Conservation (phyloP, 2,329 filamentous ascomycete genomes). For the Cladophialophora bantiana region DNA sequence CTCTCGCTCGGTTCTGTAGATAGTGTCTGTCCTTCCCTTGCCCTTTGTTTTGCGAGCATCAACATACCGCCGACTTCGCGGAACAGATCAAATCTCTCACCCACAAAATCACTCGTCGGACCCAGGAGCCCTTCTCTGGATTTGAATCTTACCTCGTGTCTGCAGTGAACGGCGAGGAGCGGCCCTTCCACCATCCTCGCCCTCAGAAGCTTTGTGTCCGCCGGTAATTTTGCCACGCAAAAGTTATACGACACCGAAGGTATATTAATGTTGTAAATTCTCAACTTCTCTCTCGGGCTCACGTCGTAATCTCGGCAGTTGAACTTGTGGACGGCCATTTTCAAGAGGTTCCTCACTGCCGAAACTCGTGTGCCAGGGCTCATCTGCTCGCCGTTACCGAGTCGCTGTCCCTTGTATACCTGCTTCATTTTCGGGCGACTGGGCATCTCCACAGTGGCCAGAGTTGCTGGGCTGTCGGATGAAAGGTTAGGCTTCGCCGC, state of each 20-base stretch:
- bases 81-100: constrained; percentile 60
- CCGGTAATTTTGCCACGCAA: constrained; percentile 60
- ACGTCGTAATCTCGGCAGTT: constrained; percentile 59
- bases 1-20: constrained; percentile 58
- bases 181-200: constrained; percentile 66
- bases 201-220: constrained; percentile 60
- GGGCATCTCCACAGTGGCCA: constrained; percentile 30
- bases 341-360: constrained; percentile 62
- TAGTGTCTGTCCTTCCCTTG: constrained; percentile 61
- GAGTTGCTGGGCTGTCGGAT: constrained; percentile 34
- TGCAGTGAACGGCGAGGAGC: constrained; percentile 62
- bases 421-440: constrained; percentile 34
- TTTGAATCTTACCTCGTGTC: constrained; percentile 63
- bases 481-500: background rate
- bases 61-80: constrained; percentile 66
- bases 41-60: constrained; percentile 65
- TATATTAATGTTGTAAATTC: constrained; percentile 53
- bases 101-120: constrained; percentile 36
- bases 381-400: constrained; percentile 65
- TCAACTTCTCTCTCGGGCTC: constrained; percentile 53
- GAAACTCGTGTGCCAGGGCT: constrained; percentile 65
- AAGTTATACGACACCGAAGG: constrained; percentile 65
- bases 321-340: constrained; percentile 66
- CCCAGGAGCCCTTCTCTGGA: constrained; percentile 29
- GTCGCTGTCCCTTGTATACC: constrained; percentile 64